These are phyloP conservation scores for Trichoderma harzianum DNA, from an alignment of 2,329 filamentous ascomycete genomes.

Conservation along the genomic window DNA sequence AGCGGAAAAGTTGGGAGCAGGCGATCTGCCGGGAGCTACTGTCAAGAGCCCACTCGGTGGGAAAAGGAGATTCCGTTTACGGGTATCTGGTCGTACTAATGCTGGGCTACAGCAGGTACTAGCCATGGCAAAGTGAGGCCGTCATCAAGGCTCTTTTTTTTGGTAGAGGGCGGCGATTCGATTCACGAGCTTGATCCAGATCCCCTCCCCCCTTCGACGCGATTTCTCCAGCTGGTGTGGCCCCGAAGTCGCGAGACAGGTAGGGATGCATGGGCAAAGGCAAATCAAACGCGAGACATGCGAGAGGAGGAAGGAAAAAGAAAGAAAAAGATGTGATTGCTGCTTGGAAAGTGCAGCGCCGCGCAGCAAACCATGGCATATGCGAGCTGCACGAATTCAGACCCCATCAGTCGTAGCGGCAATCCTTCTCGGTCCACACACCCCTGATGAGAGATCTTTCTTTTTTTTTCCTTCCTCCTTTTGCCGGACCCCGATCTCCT, in stretches of 20 bases:
- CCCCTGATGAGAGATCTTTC: background rate
- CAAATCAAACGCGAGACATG: background rate
- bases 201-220: background rate
- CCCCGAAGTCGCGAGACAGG: background rate
- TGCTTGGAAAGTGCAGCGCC: background rate
- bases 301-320: background rate
- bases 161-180: background rate
- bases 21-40: background rate
- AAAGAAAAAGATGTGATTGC: background rate
- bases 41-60: background rate
- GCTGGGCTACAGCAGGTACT: background rate
- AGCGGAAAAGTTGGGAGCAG: background rate
- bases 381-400: background rate
- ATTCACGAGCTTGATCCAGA: background rate
- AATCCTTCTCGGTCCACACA: background rate
- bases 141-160: background rate
- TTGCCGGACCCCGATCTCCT: conserved; percentile 7
- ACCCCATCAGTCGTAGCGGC: background rate
- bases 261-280: background rate
- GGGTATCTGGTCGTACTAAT: background rate
- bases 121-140: background rate
- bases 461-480: background rate
- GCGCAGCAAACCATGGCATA: background rate
- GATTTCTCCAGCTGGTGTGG: background rate
- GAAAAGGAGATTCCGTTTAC: background rate